Conservation (phyloP, 495 filamentous ascomycete species). For the Aspergillus baeticus region DNA sequence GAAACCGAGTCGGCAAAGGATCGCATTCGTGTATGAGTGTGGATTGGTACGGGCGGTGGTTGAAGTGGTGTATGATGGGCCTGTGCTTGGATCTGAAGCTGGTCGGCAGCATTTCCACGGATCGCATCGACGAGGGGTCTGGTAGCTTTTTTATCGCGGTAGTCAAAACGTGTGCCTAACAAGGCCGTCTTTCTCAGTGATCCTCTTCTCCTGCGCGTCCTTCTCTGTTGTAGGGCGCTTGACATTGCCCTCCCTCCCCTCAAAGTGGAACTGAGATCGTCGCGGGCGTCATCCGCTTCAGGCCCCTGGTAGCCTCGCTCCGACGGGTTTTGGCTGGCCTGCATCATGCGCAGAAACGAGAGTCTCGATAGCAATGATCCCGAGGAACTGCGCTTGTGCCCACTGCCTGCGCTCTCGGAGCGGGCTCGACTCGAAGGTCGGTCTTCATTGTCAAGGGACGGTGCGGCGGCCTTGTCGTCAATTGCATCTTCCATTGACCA, state of each 20-base stretch:
- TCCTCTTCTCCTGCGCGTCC: constrained; percentile 70
- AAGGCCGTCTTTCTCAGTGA: constrained; percentile 79
- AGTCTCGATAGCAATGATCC: constrained; percentile 54
- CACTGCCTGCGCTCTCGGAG: constrained; percentile 40
- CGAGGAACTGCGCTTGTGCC: constrained; percentile 65
- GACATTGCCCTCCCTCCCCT: constrained; percentile 53
- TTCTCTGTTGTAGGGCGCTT: constrained; percentile 56
- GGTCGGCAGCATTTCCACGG: constrained; percentile 39
- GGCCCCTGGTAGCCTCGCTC: constrained; percentile 39
- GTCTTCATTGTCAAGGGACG: constrained; percentile 26
- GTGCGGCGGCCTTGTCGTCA: constrained; percentile 26
- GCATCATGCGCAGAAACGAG: constrained; percentile 57
- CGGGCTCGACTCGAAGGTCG: constrained; percentile 33
- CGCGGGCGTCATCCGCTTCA: constrained; percentile 39
- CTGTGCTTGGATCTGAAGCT: constrained; percentile 1
- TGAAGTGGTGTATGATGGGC: constrained; percentile 18
- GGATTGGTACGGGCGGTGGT: constrained; percentile 9
- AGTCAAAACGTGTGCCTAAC: constrained; percentile 61
- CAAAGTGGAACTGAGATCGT: constrained; percentile 31
- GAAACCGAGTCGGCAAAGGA: constrained; percentile 10
- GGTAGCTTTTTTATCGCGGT: constrained; percentile 45
- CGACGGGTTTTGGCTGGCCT: constrained; percentile 35
- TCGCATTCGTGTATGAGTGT: constrained; percentile 9
- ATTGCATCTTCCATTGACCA: constrained; percentile 42
- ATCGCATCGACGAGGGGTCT: constrained; percentile 34